These are phyloP conservation scores for Aspergillus niger DNA, from an alignment of 2,329 filamentous ascomycete genomes.

Conservation along the genomic window DNA sequence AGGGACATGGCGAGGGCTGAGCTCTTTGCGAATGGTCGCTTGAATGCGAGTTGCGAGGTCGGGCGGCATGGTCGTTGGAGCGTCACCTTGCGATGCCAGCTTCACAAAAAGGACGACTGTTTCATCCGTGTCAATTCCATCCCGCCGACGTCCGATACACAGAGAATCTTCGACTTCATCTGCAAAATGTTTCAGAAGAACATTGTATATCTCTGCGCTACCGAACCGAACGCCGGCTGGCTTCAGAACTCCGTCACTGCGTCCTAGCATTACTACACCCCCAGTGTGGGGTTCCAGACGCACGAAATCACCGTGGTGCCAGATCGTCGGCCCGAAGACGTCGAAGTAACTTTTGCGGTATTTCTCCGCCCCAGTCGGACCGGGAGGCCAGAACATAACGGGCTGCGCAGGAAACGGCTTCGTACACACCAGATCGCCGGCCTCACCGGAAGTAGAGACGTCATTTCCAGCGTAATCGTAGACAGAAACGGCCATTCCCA, in stretches of 20 bases:
- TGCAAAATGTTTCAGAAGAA: slow-evolving; percentile 81
- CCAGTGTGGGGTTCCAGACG: slow-evolving; percentile 69
- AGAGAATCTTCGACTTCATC: slow-evolving; percentile 79
- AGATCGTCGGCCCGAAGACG: slow-evolving; percentile 67
- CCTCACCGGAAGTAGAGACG: slow-evolving; percentile 63
- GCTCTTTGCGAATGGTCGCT: slow-evolving; percentile 68
- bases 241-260: slow-evolving; percentile 91
- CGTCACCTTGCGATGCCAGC: slow-evolving; percentile 52
- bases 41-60: slow-evolving; percentile 67
- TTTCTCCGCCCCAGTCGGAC: slow-evolving; percentile 68
- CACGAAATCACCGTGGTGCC: slow-evolving; percentile 96
- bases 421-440: slow-evolving; percentile 86
- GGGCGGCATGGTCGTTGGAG: slow-evolving; percentile 52
- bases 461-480: slow-evolving; percentile 61
- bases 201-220: slow-evolving; percentile 92
- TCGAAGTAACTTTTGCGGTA: slow-evolving; percentile 88
- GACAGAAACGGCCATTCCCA: slow-evolving; percentile 72
- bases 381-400: slow-evolving; percentile 76
- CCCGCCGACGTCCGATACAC: slow-evolving; percentile 75
- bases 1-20: slow-evolving; percentile 89
- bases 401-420: slow-evolving; percentile 89
- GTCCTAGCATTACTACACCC: slow-evolving; percentile 85
- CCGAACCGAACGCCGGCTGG: slow-evolving; percentile 90
- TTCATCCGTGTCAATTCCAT: slow-evolving; percentile 73
- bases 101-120: slow-evolving; percentile 87